Conservation (phyloP, 192 early-diverging fungal species). For the Backusella tuberculispora region DNA sequence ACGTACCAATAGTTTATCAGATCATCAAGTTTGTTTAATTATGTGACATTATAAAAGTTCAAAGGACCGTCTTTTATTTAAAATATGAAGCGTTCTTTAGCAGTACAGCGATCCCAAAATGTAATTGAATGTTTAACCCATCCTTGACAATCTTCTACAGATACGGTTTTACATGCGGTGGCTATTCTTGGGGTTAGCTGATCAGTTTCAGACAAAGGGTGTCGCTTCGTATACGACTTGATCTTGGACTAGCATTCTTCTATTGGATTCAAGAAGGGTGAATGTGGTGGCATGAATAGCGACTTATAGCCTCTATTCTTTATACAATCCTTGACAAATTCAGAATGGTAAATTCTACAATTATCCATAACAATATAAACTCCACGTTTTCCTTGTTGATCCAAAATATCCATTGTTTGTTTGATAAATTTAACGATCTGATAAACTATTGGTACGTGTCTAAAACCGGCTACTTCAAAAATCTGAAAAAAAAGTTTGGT, state of each 20-base stretch:
- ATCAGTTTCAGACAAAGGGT: conserved; percentile 41
- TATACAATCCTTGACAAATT: too few species aligned
- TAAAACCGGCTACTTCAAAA: too few species aligned
- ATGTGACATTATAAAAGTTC: not conserved
- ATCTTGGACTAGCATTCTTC: not conserved
- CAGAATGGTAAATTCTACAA: too few species aligned
- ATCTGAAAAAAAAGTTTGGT: too few species aligned
- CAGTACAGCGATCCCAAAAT: conserved; percentile 20
- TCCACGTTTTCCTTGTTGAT: too few species aligned
- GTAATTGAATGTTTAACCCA: too few species aligned
- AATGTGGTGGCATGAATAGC: too few species aligned
- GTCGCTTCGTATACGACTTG: not conserved
- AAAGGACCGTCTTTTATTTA: conserved; percentile 10
- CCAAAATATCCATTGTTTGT: too few species aligned
- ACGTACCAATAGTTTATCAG: not conserved
- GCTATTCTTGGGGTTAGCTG: conserved; percentile 50
- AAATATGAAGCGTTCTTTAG: conserved; percentile 34
- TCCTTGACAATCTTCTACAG: conserved; percentile 25
- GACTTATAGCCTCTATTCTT: too few species aligned
- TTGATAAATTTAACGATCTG: too few species aligned
- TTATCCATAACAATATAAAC: not conserved
- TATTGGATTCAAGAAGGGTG: not conserved
- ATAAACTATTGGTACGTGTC: too few species aligned
- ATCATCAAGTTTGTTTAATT: not conserved
- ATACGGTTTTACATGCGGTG: conserved; percentile 52